Conservation (phyloP, 345 rosid species). For the Populus davidiana region DNA sequence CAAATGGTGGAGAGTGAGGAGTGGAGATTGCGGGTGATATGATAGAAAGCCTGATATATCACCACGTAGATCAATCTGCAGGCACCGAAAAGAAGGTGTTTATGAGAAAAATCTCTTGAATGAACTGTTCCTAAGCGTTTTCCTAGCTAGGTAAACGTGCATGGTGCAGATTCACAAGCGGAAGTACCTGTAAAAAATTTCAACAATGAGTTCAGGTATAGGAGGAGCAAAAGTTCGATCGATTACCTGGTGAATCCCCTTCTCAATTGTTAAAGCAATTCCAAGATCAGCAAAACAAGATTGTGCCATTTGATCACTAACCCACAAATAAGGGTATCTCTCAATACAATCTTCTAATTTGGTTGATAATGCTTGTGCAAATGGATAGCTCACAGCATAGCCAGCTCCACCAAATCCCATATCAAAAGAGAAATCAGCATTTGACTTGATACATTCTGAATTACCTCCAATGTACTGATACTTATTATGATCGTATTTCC, state of each 20-base stretch:
- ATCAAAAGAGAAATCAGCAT: slow-evolving; percentile 24
- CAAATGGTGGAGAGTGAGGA: slow-evolving; percentile 62
- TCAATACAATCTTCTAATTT: slow-evolving; percentile 18
- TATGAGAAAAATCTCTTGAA: too few relatives aligned
- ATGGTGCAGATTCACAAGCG: too few relatives aligned
- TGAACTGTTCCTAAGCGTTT: too few relatives aligned
- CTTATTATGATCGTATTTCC: slow-evolving; percentile 20
- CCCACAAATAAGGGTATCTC: slow-evolving; percentile 12
- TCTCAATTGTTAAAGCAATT: slow-evolving; percentile 34
- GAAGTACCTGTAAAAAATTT: too few relatives aligned
- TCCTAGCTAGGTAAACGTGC: too few relatives aligned
- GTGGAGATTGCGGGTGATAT: slow-evolving; percentile 55
- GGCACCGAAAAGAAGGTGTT: not conserved
- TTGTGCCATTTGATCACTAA: slow-evolving; percentile 24
- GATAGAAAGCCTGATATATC: slow-evolving; percentile 70
- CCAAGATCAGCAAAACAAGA: slow-evolving; percentile 56
- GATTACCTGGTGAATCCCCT: slow-evolving; percentile 68
- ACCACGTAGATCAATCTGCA: slow-evolving; percentile 57
- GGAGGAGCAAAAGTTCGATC: not conserved
- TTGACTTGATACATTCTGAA: slow-evolving; percentile 15
- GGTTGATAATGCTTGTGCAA: slow-evolving; percentile 6
- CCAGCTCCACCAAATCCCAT: slow-evolving; percentile 31
- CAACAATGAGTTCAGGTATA: too few relatives aligned
- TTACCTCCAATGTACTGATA: slow-evolving; percentile 15
- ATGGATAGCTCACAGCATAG: slow-evolving; percentile 21